Conservation (phyloP, 1,139 yeast species). For the Tardiomyces depauwii region DNA sequence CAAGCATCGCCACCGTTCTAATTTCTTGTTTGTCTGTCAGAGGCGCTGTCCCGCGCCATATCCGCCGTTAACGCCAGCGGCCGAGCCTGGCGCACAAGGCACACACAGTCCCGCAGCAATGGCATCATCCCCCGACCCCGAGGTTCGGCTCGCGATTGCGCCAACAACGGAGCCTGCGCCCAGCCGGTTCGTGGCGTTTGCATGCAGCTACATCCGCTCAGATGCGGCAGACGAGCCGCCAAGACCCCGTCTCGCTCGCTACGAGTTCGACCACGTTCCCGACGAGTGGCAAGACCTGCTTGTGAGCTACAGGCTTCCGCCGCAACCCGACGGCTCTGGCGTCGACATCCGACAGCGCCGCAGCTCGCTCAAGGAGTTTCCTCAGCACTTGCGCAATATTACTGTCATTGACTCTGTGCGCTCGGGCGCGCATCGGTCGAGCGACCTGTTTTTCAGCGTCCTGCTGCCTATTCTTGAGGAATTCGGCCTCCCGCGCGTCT, state of each 20-base stretch:
- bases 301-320: neutral
- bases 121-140: neutral
- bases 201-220: neutral
- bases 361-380: conserved; percentile 6
- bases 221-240: neutral
- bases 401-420: conserved; percentile 25
- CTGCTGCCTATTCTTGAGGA: conserved; percentile 23
- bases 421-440: conserved; percentile 20
- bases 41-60: neutral
- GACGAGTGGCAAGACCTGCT: neutral
- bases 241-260: neutral
- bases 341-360: neutral
- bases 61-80: too few species aligned
- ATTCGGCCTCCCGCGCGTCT: conserved; percentile 23
- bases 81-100: too few species aligned
- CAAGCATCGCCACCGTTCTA: too few species aligned
- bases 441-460: conserved; percentile 19
- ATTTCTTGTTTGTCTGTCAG: too few species aligned
- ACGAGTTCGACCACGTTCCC: neutral
- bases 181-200: neutral
- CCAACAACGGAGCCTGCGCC: neutral
- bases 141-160: neutral
- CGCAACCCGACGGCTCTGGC: neutral
- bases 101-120: too few species aligned
- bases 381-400: conserved; percentile 18